Percentiles rank a stretch among this genome's conserved stretches.
phyloP scores from a whole-genome alignment of 2,329 filamentous ascomycete species.

The Colletotrichum lini region DNA sequence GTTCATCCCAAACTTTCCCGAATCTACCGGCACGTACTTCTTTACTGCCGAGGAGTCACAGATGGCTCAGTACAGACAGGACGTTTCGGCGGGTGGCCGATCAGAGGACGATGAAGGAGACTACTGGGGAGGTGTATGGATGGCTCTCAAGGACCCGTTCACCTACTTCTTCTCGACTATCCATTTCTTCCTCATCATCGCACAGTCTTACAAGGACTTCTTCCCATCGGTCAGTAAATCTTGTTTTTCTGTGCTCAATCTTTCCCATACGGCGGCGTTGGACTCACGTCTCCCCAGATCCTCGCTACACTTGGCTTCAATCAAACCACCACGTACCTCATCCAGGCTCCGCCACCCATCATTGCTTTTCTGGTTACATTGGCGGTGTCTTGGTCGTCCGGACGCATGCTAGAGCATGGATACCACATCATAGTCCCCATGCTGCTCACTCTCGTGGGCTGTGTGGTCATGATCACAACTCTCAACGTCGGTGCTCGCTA shows the following conservation, averaged over 20 bases:
- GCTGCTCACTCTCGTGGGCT: slow-evolving; percentile 53
- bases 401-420: slow-evolving; percentile 54
- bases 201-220: slow-evolving; percentile 58
- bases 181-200: slow-evolving; percentile 61
- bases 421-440: slow-evolving; percentile 59
- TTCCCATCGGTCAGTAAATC: slow-evolving; percentile 54
- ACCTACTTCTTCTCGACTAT: slow-evolving; percentile 55
- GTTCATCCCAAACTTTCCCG: slow-evolving; percentile 55
- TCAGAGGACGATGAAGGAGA: slow-evolving; percentile 56
- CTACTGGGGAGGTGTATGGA: slow-evolving; percentile 54
- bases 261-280: not conserved
- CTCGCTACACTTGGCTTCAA: slow-evolving; percentile 49
- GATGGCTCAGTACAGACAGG: slow-evolving; percentile 55
- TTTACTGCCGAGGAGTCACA: slow-evolving; percentile 55
- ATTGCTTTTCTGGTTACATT: slow-evolving; percentile 58
- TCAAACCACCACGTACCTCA: slow-evolving; percentile 53
- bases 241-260: not conserved
- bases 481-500: slow-evolving; percentile 58
- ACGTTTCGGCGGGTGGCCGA: slow-evolving; percentile 53
- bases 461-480: slow-evolving; percentile 59
- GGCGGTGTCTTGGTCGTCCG: slow-evolving; percentile 55
- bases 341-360: slow-evolving; percentile 58
- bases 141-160: slow-evolving; percentile 53
- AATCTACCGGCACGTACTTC: slow-evolving; percentile 51
- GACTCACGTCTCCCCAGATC: slow-evolving; percentile 44